Conservation (phyloP, 1,284 basidiomycete genomes). For the Coniferiporia sulphurascens region DNA sequence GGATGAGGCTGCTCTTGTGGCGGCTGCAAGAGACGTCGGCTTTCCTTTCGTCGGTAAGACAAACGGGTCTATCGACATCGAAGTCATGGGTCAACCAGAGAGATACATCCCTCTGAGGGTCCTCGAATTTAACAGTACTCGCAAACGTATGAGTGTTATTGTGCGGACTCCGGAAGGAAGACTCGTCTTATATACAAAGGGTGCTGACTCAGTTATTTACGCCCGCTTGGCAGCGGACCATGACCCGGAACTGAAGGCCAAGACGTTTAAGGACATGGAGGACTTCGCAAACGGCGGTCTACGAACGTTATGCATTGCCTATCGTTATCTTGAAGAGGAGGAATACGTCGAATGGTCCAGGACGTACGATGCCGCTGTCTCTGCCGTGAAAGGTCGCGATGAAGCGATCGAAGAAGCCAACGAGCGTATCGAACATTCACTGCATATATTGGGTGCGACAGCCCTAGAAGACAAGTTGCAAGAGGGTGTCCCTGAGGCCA, state of each 20-base stretch:
- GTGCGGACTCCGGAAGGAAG: conserved; percentile 79
- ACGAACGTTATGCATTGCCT: conserved; percentile 89
- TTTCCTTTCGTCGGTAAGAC: conserved; percentile 85
- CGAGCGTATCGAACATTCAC: conserved; percentile 77
- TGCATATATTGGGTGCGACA: conserved; percentile 88
- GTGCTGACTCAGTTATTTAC: conserved; percentile 95
- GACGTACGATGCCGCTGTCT: conserved; percentile 77
- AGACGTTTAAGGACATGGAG: conserved; percentile 86
- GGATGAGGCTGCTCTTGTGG: conserved; percentile 92
- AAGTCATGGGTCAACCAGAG: conserved; percentile 87
- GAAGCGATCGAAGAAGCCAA: conserved; percentile 88
- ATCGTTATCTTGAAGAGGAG: conserved; percentile 73
- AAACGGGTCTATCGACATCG: conserved; percentile 79
- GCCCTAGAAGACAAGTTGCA: conserved; percentile 97
- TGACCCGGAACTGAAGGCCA: conserved; percentile 68
- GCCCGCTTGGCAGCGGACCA: conserved; percentile 75
- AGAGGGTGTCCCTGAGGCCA: conserved; percentile 94
- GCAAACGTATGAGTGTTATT: conserved; percentile 93
- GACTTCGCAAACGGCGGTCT: conserved; percentile 90
- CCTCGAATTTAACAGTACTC: conserved; percentile 89
- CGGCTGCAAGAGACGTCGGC: conserved; percentile 86
- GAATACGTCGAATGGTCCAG: conserved; percentile 84
- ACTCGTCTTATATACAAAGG: conserved; percentile 88
- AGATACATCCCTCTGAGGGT: conserved; percentile 76
- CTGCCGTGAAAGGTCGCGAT: conserved; percentile 75